Evolutionary conservation across 805 yeast genomes (phyloP), one percentile per base, ranked within the genome.

Genomic region (Yarrowia bubula): DNA sequence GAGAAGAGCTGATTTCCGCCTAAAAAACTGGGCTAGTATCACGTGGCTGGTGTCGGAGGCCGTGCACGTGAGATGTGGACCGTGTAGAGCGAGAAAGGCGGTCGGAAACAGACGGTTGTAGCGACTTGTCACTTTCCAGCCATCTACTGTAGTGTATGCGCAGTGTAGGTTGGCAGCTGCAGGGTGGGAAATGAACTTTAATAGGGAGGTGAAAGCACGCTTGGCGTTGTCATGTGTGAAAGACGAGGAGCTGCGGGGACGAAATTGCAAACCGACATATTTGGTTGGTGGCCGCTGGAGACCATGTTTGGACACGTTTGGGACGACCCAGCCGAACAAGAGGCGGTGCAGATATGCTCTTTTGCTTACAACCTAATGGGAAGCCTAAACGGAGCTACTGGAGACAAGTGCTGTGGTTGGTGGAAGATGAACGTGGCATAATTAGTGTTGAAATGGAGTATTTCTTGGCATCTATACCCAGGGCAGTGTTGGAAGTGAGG

Each of bases 121-220:
- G 51, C 37, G 50, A 44, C 35, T 18, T 6, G 32, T 28, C 28
- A 22, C 53, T 32, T 28, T 32, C 53, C 53, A 47, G 33, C 53
- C 39, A 47, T 47, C 53, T 47, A 15, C 50, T 3, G 51, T 47
- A 47, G 15, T 47, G 38, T 47, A 47, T 47, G 53, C 28, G 28
- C 53, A 47, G 53, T 47, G 53, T 47, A 47, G 39, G 53, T 47
- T 47, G 53, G 28, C 53, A 47, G 53, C 53, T 47, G 53, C 53
- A 47, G 53, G 53, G 53, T 47, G 53, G 38, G 53, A 32, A 32
- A 32, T 33, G 53, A 47, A 47, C 53, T 47, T n/a, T 47, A 47
- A 47, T 10, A 28, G 11, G 7, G 44, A 9, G 44, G 48, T 22
- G 33, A 28, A 22, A 44, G 48, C 17, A 7, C 48, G 11, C 22